These are phyloP conservation scores for Paecilomyces dactylethromorphus DNA, from an alignment of 2,329 filamentous ascomycete genomes.

Conservation along the genomic window DNA sequence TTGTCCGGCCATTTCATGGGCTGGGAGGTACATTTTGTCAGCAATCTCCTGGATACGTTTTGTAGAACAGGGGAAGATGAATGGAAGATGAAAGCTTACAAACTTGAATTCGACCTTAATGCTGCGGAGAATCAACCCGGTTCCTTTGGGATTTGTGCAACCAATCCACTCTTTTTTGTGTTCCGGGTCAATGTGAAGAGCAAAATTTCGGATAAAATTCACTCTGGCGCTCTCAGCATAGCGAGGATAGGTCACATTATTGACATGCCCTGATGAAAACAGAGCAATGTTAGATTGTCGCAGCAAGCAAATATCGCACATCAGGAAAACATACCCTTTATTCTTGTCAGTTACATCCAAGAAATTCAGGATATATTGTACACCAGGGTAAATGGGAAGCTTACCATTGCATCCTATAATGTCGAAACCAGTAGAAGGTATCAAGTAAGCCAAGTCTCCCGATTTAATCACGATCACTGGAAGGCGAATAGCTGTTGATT, in stretches of 20 bases:
- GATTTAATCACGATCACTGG: neutral
- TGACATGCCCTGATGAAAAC: slow-evolving; percentile 61
- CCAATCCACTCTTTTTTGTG: slow-evolving; percentile 61
- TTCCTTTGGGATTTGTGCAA: slow-evolving; percentile 58
- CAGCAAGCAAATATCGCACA: neutral
- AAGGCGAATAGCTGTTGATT: slow-evolving; percentile 12
- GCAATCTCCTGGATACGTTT: neutral
- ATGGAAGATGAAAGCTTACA: slow-evolving; percentile 43
- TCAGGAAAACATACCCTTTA: slow-evolving; percentile 19
- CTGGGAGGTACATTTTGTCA: slow-evolving; percentile 34
- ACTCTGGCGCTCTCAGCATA: slow-evolving; percentile 78
- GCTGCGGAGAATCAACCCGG: slow-evolving; percentile 71
- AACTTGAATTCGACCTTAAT: slow-evolving; percentile 85
- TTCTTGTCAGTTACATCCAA: slow-evolving; percentile 5
- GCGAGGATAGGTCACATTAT: slow-evolving; percentile 76
- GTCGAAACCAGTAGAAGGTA: slow-evolving; percentile 11
- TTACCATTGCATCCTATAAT: slow-evolving; percentile 41
- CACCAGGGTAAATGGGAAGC: slow-evolving; percentile 7
- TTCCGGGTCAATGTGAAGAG: slow-evolving; percentile 53
- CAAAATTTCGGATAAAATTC: slow-evolving; percentile 70
- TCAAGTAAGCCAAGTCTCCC: slow-evolving; percentile 2
- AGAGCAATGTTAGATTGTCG: slow-evolving; percentile 2
- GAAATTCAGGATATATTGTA: neutral
- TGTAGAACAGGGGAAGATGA: neutral
- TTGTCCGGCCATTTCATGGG: slow-evolving; percentile 78